Conservation (phyloP, 441 rosid species). For the Croton laevigatus region DNA sequence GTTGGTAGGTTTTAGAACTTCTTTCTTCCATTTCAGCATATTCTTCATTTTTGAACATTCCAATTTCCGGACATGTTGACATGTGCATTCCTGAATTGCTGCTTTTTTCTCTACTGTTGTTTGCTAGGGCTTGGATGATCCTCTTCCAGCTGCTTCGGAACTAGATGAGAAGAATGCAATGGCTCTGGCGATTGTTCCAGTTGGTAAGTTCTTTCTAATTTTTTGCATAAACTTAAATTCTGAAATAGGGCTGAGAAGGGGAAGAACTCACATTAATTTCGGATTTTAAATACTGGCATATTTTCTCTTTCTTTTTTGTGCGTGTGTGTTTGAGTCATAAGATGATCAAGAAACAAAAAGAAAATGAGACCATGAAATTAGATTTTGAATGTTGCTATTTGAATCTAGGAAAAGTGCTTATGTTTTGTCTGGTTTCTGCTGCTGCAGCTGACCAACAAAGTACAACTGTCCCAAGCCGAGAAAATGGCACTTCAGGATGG, state of each 20-base stretch:
- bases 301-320: no score
- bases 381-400: neutral
- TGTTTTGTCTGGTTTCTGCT: constrained; percentile 19
- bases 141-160: constrained; percentile 62
- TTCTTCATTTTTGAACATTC: neutral
- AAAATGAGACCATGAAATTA: neutral
- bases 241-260: constrained; percentile 5
- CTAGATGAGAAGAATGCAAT: constrained; percentile 79
- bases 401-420: neutral
- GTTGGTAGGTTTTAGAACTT: constrained; percentile 44
- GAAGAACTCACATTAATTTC: neutral
- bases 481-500: constrained; percentile 69
- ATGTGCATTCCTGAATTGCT: neutral
- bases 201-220: constrained; percentile 37
- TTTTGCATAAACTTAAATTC: neutral
- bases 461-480: constrained; percentile 38
- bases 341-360: no score
- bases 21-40: neutral
- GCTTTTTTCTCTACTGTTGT: constrained; percentile 1
- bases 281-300: no score
- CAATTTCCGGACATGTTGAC: neutral
- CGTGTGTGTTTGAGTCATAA: no score
- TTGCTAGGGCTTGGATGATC: constrained; percentile 68
- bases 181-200: constrained; percentile 92
- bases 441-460: constrained; percentile 55